Base-by-base conservation (phyloP, 345 rosid genomes). In the Turritis glabra region DNA sequence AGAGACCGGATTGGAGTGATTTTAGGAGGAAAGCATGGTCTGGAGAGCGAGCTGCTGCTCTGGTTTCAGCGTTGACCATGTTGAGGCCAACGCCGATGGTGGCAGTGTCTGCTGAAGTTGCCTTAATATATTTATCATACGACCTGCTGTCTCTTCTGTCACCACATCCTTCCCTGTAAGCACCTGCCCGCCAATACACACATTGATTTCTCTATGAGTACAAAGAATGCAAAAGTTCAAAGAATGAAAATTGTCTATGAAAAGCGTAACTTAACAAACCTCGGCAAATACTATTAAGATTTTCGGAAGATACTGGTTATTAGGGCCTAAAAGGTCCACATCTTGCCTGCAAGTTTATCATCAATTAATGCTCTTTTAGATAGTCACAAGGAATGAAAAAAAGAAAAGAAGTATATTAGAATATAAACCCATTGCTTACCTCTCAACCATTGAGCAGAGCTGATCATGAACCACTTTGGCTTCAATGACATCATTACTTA, bases 391-490 rank as follows among this genome's bases (percentile, higher is more conserved):
- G 10, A 50, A 4, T 8, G 44, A 54, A 13, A 3, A 58, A 1
- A 48, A 60, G 4, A 19, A 51, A 38, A 12, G 17, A 17, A 56
- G 17, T 22, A 50, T 25, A 51, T 19, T n/a, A 21, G 10, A 70
- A 57, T 51, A n/a, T n/a, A n/a, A n/a, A n/a, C 5, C 17, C 25
- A 10, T 15, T 59, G 51, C 53, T 77, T 53, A 89, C 99, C 99
- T 90, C 81, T 96, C 99, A 35, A 90, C 94, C 99, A 96, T 92
- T 43, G 83, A 80, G 82, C 98, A 96, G 67, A 96, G 99, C 85
- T 90, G 95, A 14, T 90, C 97, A 56, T 96, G 97, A 77, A 96
- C 99, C 67, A 86, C 87, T 82, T 96, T 96, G 77, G 99, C 99
- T 82, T 96, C 99, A 75, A 92, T 90, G 66, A 90, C 78, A 78